Evolutionary conservation across 768 basidiomycete genomes (phyloP), one percentile per base, ranked within the genome.

Genomic region (Hygrocybe punicea): DNA sequence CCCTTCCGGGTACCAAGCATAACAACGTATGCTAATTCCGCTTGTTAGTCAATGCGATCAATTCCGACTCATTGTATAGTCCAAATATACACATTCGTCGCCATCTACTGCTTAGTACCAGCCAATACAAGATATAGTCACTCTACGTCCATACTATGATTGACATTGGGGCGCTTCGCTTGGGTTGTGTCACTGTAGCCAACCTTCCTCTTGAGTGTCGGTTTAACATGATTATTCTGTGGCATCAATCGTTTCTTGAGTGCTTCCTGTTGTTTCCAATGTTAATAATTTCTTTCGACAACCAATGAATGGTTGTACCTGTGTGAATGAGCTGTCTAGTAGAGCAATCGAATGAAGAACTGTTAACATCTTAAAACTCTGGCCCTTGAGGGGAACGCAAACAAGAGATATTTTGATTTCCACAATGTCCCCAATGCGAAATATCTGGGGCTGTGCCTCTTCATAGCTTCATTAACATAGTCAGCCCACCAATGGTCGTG

Each of bases 351-450:
- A 53, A 19, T 48, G 51, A 39, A 62, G 39, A 21, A 57, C n/a
- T n/a, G n/a, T n/a, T n/a, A n/a, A n/a, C n/a, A n/a, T n/a, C n/a
- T n/a, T n/a, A n/a, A n/a, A n/a, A n/a, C n/a, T n/a, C n/a, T n/a
- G n/a, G n/a, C n/a, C n/a, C n/a, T n/a, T n/a, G n/a, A n/a, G n/a
- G n/a, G n/a, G n/a, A n/a, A n/a, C n/a, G n/a, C n/a, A n/a, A n/a
- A n/a, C n/a, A n/a, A n/a, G n/a, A n/a, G n/a, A 58, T 4, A 60
- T 46, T 33, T 60, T 56, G 21, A 45, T 19, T 45, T 62, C 59
- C 4, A 62, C 52, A 14, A 62, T 58, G 39, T 62, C 55, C 7
- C 61, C 58, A 19, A 62, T 45, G 8, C 61, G 42, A 39, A 60
- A 62, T 2, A 44, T 21, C 10, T 60, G 56, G n/a, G 45, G 56